These are phyloP conservation scores for Pholiota adiposa DNA, from an alignment of 1,284 basidiomycete genomes.

Conservation along the genomic window DNA sequence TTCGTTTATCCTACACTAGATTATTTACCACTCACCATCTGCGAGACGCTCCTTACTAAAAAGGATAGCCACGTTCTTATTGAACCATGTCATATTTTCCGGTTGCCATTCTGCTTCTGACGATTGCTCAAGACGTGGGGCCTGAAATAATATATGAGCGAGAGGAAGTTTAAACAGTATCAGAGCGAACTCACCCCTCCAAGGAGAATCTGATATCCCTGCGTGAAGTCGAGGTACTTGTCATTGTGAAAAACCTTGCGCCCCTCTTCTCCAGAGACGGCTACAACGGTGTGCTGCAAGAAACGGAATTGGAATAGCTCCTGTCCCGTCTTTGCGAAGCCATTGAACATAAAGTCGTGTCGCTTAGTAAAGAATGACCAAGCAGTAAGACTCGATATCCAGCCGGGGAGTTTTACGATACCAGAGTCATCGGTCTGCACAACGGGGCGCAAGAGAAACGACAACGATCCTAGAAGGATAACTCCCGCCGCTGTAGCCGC, in stretches of 20 bases:
- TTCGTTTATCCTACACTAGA: background rate
- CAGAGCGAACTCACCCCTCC: conserved; percentile 24
- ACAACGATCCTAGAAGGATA: background rate
- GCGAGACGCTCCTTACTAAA: conserved; percentile 25
- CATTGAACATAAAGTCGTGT: conserved; percentile 2
- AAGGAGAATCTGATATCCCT: conserved; percentile 40
- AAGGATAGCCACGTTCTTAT: conserved; percentile 2
- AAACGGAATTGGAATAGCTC: conserved; percentile 2
- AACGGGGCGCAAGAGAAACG: background rate
- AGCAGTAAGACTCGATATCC: conserved; percentile 1
- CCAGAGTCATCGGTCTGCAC: background rate
- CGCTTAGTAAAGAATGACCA: conserved; percentile 5
- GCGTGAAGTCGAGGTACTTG: conserved; percentile 31
- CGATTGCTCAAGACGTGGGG: conserved; percentile 20
- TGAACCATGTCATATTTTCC: conserved; percentile 6
- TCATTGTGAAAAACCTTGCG: conserved; percentile 37
- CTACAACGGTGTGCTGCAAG: conserved; percentile 22
- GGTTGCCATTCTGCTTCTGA: conserved; percentile 6
- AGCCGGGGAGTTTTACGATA: background rate
- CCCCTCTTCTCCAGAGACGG: conserved; percentile 34
- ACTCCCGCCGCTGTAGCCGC: background rate
- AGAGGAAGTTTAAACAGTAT: background rate
- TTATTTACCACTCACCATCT: conserved; percentile 22
- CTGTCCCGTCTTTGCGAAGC: background rate
- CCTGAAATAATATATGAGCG: background rate